Percentiles rank a stretch among this genome's conserved stretches.
These are phyloP conservation scores for Pholiota conissans DNA, from an alignment of 768 basidiomycete genomes.

Conservation along the genomic window DNA sequence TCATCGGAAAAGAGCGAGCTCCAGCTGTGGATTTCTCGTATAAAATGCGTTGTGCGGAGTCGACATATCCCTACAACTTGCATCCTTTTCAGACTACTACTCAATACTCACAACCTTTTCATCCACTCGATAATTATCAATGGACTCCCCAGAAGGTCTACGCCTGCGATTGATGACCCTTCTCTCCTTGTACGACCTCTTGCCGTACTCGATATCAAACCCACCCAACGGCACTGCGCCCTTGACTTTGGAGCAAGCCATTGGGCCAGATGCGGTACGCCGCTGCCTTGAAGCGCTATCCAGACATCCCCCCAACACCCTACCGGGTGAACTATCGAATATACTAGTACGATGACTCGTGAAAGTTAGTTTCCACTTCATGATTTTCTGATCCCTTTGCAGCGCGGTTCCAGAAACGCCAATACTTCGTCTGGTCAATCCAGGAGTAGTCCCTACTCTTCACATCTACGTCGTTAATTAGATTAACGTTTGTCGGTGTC, in stretches of 20 bases:
- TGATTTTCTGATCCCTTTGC: not conserved
- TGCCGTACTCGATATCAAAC: conserved; percentile 31
- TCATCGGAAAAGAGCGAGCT: not conserved
- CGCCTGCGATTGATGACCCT: conserved; percentile 30
- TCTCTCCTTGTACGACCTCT: conserved; percentile 30
- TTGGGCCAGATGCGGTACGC: conserved; percentile 24
- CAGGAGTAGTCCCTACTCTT: not conserved
- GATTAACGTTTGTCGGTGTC: not conserved
- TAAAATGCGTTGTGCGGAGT: not conserved
- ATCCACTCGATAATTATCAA: not conserved
- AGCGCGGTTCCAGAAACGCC: conserved; percentile 7
- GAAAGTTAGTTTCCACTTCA: not conserved
- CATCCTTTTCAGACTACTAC: not conserved
- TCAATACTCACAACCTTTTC: not conserved
- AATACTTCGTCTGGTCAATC: not conserved
- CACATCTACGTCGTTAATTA: not conserved
- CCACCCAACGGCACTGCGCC: conserved; percentile 26
- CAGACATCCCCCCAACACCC: conserved; percentile 11
- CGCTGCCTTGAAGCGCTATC: conserved; percentile 23
- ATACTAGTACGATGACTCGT: conserved; percentile 15
- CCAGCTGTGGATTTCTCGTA: not conserved
- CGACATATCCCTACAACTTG: not conserved
- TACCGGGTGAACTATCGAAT: conserved; percentile 11
- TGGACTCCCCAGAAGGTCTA: conserved; percentile 19
- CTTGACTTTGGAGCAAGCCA: conserved; percentile 23